Evolutionary conservation across 2,329 filamentous ascomycete species (phyloP).

Genomic region (Magnaporthiopsis rhizophila): DNA sequence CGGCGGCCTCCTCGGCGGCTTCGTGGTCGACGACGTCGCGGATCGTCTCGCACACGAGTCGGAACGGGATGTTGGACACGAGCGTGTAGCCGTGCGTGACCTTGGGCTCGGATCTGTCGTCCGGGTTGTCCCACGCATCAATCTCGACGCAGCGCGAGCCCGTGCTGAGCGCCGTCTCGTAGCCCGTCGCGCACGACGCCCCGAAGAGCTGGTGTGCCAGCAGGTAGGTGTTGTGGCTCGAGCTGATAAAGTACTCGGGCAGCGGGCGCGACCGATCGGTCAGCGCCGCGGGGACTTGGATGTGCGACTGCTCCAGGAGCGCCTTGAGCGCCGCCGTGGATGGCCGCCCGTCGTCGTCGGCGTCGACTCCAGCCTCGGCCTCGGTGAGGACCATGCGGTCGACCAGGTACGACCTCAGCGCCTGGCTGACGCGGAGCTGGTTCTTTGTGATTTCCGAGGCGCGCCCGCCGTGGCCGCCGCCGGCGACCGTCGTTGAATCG

Average conservation of each 20-base stretch:
- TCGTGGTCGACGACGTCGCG: constrained; percentile 55
- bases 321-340: constrained; percentile 36
- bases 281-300: constrained; percentile 45
- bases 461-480: constrained; percentile 43
- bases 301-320: constrained; percentile 49
- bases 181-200: constrained; percentile 52
- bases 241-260: constrained; percentile 65
- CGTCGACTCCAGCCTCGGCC: constrained; percentile 37
- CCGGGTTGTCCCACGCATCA: constrained; percentile 59
- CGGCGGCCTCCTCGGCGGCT: constrained; percentile 28
- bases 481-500: constrained; percentile 42
- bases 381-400: constrained; percentile 41
- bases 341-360: constrained; percentile 22
- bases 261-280: constrained; percentile 52
- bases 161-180: constrained; percentile 52
- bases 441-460: constrained; percentile 38
- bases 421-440: constrained; percentile 50
- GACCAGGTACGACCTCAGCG: constrained; percentile 47
- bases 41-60: constrained; percentile 57
- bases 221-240: constrained; percentile 67
- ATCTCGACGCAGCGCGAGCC: constrained; percentile 67
- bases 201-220: constrained; percentile 63
- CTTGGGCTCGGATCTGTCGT: constrained; percentile 46
- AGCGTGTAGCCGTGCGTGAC: constrained; percentile 64
- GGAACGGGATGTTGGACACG: constrained; percentile 58